phyloP scores from a whole-genome alignment of 2,329 filamentous ascomycete genomes.

The Colletotrichum noveboracense region DNA sequence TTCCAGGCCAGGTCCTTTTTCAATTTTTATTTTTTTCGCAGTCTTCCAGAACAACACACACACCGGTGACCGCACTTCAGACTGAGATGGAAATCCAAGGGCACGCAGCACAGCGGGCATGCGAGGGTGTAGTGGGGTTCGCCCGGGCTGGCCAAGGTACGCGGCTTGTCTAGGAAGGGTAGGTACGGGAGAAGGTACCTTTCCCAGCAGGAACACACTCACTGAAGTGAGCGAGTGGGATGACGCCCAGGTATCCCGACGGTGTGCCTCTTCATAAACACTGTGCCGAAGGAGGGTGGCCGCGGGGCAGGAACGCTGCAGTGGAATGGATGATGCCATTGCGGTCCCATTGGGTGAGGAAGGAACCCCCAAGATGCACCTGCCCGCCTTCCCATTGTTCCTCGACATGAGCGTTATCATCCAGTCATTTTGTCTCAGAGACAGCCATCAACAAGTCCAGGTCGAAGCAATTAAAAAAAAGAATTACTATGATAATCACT shows the following conservation, averaged over 20 bases:
- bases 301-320: conserved; percentile 9
- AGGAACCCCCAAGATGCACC: neutral
- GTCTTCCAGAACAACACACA: neutral
- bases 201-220: neutral
- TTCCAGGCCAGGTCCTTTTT: neutral
- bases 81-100: neutral
- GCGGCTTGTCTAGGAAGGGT: neutral
- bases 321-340: conserved; percentile 16
- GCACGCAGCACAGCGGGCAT: neutral
- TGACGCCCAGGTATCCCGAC: neutral
- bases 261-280: neutral
- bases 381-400: neutral
- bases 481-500: neutral
- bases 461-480: neutral
- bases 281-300: neutral
- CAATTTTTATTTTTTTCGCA: neutral
- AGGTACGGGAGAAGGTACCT: neutral
- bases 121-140: conserved; percentile 21
- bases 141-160: neutral
- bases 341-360: neutral
- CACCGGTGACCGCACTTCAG: neutral
- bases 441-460: neutral
- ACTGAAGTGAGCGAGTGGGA: neutral
- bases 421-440: neutral
- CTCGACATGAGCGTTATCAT: neutral